These are phyloP conservation scores for Mucor velutinosus DNA, from an alignment of 371 early-diverging fungal genomes.

Conservation along the genomic window DNA sequence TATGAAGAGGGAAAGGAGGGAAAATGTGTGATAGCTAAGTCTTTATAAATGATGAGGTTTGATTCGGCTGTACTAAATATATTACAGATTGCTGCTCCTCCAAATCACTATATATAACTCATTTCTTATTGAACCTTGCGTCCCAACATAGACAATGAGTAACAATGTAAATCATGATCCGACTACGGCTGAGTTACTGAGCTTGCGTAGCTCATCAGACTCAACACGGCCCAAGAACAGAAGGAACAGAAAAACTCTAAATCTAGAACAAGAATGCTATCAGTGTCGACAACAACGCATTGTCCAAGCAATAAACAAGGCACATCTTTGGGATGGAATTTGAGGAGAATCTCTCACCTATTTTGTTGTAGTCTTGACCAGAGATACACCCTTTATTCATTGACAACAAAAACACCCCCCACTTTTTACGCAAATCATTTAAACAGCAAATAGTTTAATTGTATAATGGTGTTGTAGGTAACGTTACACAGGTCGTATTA, in stretches of 20 bases:
- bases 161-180: too few species aligned
- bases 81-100: too few species aligned
- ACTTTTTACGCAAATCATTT: not conserved
- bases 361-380: not conserved
- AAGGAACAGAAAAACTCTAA: not conserved
- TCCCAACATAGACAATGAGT: too few species aligned
- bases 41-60: too few species aligned
- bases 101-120: too few species aligned
- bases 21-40: too few species aligned
- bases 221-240: not conserved
- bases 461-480: not conserved
- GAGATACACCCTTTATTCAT: not conserved
- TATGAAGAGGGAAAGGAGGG: too few species aligned
- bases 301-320: not conserved
- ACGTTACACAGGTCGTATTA: conserved; percentile 1
- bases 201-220: too few species aligned
- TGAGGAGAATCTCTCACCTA: not conserved
- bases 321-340: not conserved
- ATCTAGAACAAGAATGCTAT: not conserved
- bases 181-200: too few species aligned
- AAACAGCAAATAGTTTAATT: not conserved
- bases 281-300: not conserved
- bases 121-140: too few species aligned
- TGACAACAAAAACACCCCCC: not conserved
- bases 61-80: too few species aligned